These are phyloP conservation scores for Chalciporus piperatus DNA, from an alignment of 768 basidiomycete species.

Conservation along the genomic window DNA sequence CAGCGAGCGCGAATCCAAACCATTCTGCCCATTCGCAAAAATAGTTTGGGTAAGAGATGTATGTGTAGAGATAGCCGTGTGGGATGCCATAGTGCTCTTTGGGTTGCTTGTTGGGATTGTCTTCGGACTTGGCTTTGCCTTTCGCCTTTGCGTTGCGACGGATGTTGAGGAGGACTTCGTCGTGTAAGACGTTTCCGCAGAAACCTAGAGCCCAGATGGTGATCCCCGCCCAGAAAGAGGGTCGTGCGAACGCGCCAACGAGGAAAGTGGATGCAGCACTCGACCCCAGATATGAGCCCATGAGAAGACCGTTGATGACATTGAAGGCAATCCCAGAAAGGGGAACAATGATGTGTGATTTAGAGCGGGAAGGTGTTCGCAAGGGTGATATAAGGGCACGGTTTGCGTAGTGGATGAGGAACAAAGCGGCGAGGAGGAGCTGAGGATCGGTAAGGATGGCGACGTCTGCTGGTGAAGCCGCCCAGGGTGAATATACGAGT, in stretches of 20 bases:
- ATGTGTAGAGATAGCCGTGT: constrained; percentile 68
- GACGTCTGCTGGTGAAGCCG: constrained; percentile 29
- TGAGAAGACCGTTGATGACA: constrained; percentile 61
- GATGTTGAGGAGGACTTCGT: constrained; percentile 84
- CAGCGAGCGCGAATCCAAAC: constrained; percentile 81
- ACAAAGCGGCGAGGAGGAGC: constrained; percentile 54
- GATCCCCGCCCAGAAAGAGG: constrained; percentile 62
- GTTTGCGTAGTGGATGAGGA: constrained; percentile 77
- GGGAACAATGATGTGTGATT: constrained; percentile 66
- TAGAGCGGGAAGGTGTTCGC: constrained; percentile 75
- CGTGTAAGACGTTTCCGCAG: constrained; percentile 79
- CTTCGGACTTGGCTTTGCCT: constrained; percentile 30
- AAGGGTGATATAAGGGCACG: constrained; percentile 79
- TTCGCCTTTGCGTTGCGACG: constrained; percentile 57
- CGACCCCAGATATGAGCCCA: constrained; percentile 71
- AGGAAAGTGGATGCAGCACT: constrained; percentile 44
- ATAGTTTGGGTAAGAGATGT: constrained; percentile 91
- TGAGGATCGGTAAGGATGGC: constrained; percentile 39
- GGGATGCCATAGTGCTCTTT: constrained; percentile 76
- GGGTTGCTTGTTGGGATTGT: constrained; percentile 19
- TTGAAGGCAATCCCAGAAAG: constrained; percentile 64
- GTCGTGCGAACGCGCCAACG: constrained; percentile 25
- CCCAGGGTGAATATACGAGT: constrained; percentile 49
- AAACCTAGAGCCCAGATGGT: constrained; percentile 70
- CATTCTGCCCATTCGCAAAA: constrained; percentile 95